These are phyloP conservation scores for Melampsora americana DNA, from an alignment of 1,284 basidiomycete species.

Conservation along the genomic window DNA sequence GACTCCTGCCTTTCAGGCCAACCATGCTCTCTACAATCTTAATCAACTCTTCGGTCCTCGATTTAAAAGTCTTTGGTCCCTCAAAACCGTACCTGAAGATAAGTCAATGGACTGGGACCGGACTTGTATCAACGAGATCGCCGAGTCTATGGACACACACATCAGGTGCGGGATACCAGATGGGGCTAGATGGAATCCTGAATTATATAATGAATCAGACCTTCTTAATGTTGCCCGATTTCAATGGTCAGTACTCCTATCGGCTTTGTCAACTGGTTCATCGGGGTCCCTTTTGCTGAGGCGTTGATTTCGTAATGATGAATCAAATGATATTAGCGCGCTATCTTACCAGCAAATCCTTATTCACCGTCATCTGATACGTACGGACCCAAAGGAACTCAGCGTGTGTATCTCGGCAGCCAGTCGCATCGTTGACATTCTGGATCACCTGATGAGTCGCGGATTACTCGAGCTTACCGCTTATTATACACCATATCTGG, in stretches of 20 bases:
- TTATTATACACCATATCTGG: background rate
- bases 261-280: too few species aligned
- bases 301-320: too few species aligned
- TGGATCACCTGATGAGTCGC: slow-evolving; percentile 20
- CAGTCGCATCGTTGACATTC: slow-evolving; percentile 8
- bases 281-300: background rate
- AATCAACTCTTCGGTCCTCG: background rate
- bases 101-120: slow-evolving; percentile 5
- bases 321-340: background rate
- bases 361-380: slow-evolving; percentile 14
- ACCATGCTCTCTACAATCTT: background rate
- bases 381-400: slow-evolving; percentile 5
- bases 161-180: background rate
- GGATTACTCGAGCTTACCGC: slow-evolving; percentile 8
- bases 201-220: background rate
- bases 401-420: slow-evolving; percentile 8
- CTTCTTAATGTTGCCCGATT: slow-evolving; percentile 4
- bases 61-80: slow-evolving; percentile 6
- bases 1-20: background rate
- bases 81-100: background rate
- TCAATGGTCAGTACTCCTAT: background rate
- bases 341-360: slow-evolving; percentile 2
- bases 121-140: background rate
- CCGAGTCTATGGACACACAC: slow-evolving; percentile 9
- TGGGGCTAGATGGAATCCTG: slow-evolving; percentile 16